Base-by-base conservation (phyloP, 306 rosid genomes). In the Cucurbita moschata region DNA sequence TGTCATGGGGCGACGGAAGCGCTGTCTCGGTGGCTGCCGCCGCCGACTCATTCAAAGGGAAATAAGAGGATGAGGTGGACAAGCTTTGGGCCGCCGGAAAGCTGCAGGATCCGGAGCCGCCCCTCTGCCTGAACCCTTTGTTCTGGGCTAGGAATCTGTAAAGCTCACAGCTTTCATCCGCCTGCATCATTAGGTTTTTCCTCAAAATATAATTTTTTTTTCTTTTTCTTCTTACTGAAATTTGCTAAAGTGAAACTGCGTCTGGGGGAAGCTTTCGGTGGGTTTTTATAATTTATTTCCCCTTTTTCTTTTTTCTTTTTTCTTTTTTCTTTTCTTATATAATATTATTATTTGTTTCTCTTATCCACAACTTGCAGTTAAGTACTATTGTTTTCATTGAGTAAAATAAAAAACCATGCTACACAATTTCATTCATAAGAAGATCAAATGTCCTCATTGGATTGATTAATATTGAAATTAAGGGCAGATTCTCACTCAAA, bases 81-180 rank as follows among this genome's bases (percentile, higher is more conserved):
- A 90, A 82, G 81, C 83, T 85, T 4, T 87, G 95, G 83, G 84
- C 80, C 12, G 82, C 81, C 19, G 81, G 73, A 58, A 74, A 74
- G 40, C 61, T 57, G 16, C 54, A 40, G 26, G 42, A 30, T 0
- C 69, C 44, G 65, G n/a, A 14, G 16, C 10, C 77, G 0, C 81
- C 7, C 13, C 78, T 51, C 18, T 50, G 58, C 74, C 75, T 73
- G 74, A 84, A 83, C 39, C 86, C 70, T 44, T 82, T 79, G 74
- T 75, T 84, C 13, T 82, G 80, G 66, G 88, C 79, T 10, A 88
- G 56, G 62, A 86, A 85, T 30, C 84, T 84, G 77, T 81, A 88
- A 43, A 88, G 83, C 52, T 88, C 87, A n/a, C 82, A 79, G 84
- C 81, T 81, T 11, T 61, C 55, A 61, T 86, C 88, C 50, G 86